Conservation (phyloP, 192 early-diverging fungal genomes). For the Entomortierella parvispora region DNA sequence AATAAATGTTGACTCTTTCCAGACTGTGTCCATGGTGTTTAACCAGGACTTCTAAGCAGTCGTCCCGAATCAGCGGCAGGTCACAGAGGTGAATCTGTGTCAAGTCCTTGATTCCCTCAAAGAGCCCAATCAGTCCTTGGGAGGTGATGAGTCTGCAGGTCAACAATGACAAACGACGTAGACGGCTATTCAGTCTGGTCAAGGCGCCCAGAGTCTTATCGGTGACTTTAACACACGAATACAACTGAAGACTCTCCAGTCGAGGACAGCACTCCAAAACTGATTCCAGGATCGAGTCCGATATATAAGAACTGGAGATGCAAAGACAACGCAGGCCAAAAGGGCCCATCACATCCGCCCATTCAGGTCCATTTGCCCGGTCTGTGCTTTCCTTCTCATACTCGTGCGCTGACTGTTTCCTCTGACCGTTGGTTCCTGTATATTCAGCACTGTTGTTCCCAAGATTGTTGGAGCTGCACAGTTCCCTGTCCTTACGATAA, state of each 20-base stretch:
- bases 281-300: neutral
- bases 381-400: neutral
- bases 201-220: constrained; percentile 6
- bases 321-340: constrained; percentile 9
- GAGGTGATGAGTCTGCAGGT: constrained; percentile 9
- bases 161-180: constrained; percentile 15
- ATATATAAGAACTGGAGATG: constrained; percentile 20
- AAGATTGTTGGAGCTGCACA: neutral
- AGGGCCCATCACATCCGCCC: neutral
- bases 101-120: neutral
- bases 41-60: constrained; percentile 5
- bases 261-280: constrained; percentile 13
- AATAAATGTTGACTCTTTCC: constrained; percentile 27
- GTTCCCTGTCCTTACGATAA: neutral
- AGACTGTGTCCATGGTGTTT: neutral
- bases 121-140: constrained; percentile 9
- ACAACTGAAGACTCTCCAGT: constrained; percentile 6
- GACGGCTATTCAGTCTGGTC: neutral
- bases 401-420: too few species aligned
- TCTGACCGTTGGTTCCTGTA: too few species aligned
- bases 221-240: constrained; percentile 18
- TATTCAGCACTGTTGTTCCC: neutral
- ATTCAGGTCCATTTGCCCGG: neutral
- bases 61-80: constrained; percentile 10
- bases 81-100: constrained; percentile 27